These are phyloP conservation scores for Leccinellum albellum DNA, from an alignment of 768 basidiomycete species.

Conservation along the genomic window DNA sequence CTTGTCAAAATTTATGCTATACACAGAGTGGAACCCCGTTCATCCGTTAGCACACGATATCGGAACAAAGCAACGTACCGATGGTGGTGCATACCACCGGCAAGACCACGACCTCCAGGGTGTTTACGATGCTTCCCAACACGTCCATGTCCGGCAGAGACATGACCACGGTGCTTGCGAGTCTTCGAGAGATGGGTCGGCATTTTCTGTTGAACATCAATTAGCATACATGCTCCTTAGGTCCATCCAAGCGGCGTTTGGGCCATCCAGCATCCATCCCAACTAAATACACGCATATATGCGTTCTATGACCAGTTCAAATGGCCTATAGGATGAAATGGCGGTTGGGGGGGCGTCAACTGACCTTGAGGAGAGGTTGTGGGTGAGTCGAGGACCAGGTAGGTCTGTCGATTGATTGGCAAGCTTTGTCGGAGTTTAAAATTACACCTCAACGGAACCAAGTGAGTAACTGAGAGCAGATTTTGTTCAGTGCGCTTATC, in stretches of 20 bases:
- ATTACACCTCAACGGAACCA: background rate
- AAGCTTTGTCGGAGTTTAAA: constrained; percentile 27
- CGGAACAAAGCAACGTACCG: constrained; percentile 49
- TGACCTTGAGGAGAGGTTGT: constrained; percentile 64
- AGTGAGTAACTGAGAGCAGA: constrained; percentile 43
- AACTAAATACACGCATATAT: constrained; percentile 12
- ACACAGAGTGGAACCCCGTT: background rate
- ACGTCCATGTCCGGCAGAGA: constrained; percentile 99
- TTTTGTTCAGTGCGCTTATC: constrained; percentile 8
- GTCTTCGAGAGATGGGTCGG: constrained; percentile 96
- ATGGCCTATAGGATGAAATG: constrained; percentile 14
- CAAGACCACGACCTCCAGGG: constrained; percentile 99
- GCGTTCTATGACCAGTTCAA: constrained; percentile 6
- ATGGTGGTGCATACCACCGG: constrained; percentile 99
- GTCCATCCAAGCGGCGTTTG: constrained; percentile 33
- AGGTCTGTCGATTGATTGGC: constrained; percentile 1
- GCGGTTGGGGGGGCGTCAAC: constrained; percentile 35
- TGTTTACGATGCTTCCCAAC: constrained; percentile 99
- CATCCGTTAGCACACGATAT: background rate
- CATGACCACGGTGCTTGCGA: constrained; percentile 98
- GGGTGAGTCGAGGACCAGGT: constrained; percentile 38
- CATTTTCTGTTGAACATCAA: constrained; percentile 53
- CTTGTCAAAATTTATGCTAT: constrained; percentile 94
- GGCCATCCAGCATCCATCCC: constrained; percentile 53
- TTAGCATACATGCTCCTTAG: constrained; percentile 15